These are phyloP conservation scores for Botrytis galanthina DNA, from an alignment of 2,329 filamentous ascomycete species.

Conservation along the genomic window DNA sequence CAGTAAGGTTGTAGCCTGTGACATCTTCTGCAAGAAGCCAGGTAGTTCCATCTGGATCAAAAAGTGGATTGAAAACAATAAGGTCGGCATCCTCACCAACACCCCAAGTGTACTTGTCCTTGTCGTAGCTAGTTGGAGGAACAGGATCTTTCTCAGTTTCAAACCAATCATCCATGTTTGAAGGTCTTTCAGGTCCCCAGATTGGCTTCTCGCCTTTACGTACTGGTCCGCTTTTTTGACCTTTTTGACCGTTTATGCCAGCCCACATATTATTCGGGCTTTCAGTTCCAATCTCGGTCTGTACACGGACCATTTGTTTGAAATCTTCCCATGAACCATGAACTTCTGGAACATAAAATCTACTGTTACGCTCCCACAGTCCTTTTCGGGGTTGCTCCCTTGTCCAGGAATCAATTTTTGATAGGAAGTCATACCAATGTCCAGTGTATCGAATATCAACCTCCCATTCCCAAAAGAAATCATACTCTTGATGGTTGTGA, in stretches of 20 bases:
- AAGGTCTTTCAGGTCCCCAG: slow-evolving; percentile 79
- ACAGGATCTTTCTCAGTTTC: slow-evolving; percentile 69
- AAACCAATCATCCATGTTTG: slow-evolving; percentile 67
- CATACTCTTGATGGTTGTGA: slow-evolving; percentile 82
- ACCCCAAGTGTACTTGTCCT: slow-evolving; percentile 82
- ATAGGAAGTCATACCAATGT: slow-evolving; percentile 75
- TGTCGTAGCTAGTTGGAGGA: slow-evolving; percentile 70
- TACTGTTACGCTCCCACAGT: slow-evolving; percentile 75
- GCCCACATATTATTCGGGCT: slow-evolving; percentile 67
- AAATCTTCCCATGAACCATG: slow-evolving; percentile 82
- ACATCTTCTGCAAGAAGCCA: slow-evolving; percentile 83
- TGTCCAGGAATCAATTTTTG: slow-evolving; percentile 67
- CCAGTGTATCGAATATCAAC: slow-evolving; percentile 90
- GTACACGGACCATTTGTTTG: slow-evolving; percentile 70
- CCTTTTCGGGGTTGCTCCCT: slow-evolving; percentile 73
- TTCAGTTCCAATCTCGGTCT: slow-evolving; percentile 67
- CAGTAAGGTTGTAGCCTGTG: slow-evolving; percentile 72
- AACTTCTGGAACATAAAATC: slow-evolving; percentile 74
- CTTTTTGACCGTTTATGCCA: slow-evolving; percentile 42
- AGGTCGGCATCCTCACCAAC: slow-evolving; percentile 88
- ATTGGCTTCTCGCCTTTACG: slow-evolving; percentile 59
- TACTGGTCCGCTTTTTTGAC: slow-evolving; percentile 33
- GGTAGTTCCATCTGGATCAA: slow-evolving; percentile 81
- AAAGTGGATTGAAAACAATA: slow-evolving; percentile 88
- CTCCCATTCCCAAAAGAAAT: slow-evolving; percentile 93